phyloP scores from a whole-genome alignment of 2,329 filamentous ascomycete genomes.

The Fusarium anthophilum region DNA sequence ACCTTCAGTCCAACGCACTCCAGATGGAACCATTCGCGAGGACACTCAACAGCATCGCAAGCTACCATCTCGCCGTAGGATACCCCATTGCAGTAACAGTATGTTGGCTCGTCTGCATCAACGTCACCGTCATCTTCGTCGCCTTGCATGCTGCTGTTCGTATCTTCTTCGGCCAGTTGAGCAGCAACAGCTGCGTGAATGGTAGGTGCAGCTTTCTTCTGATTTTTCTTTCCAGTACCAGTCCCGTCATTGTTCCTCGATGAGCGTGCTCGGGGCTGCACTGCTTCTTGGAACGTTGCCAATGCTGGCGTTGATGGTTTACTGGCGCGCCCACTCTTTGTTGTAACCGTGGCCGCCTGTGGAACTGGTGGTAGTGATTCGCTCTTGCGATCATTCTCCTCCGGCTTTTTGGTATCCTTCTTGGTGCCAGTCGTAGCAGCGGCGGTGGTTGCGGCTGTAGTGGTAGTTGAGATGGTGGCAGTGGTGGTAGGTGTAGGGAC shows the following conservation, averaged over 20 bases:
- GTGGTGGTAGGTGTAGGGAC: conserved; percentile 30
- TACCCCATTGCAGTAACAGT: conserved; percentile 82
- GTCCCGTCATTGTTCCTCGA: conserved; percentile 57
- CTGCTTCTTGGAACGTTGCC: conserved; percentile 66
- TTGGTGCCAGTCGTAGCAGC: conserved; percentile 46
- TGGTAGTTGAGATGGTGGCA: conserved; percentile 38
- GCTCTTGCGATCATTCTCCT: conserved; percentile 50
- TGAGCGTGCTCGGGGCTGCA: conserved; percentile 64
- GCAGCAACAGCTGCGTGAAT: conserved; percentile 51
- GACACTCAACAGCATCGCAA: conserved; percentile 78
- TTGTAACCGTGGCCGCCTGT: conserved; percentile 61
- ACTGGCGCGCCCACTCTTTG: conserved; percentile 72
- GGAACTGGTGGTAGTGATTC: conserved; percentile 58
- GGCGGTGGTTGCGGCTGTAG: background rate
- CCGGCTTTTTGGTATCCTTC: conserved; percentile 55
- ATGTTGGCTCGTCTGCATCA: conserved; percentile 76
- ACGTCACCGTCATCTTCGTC: conserved; percentile 65
- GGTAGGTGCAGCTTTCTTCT: conserved; percentile 65
- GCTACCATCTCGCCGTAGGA: conserved; percentile 89
- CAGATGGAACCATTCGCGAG: conserved; percentile 84
- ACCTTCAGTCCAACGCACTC: conserved; percentile 83
- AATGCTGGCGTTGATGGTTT: conserved; percentile 73
- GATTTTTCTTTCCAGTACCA: conserved; percentile 63
- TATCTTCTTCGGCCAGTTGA: conserved; percentile 52
- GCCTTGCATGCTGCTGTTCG: conserved; percentile 52